Evolutionary conservation across 202 grass and related monocot species (phyloP), one percentile per base, ranked within the genome.

Genomic region (Elaeis oleifera): DNA sequence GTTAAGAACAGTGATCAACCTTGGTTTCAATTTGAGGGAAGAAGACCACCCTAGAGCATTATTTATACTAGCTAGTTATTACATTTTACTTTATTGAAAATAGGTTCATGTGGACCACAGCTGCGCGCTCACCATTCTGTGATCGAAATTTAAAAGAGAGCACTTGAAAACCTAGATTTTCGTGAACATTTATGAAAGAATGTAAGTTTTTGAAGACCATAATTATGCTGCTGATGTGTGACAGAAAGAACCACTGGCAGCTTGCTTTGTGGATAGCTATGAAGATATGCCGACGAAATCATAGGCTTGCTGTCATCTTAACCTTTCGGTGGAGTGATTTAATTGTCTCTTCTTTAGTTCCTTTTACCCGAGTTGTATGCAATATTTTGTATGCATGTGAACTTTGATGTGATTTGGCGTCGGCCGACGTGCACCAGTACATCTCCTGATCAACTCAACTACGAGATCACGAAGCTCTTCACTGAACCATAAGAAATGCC

Each of bases 151-250:
- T 64, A 55, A 54, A 25, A 57, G 21, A 78, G 51, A 23, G 14
- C 6, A 66, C 78, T 29, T 64, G 78, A 81, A 65, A 49, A 18
- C n/a, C 78, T 75, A 75, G 71, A 81, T 71, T 71, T 72, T 81
- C 78, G 68, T 81, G 78, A 75, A 62, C 19, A 48, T 20, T 70
- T 23, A 20, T 60, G 21, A 58, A 76, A 76, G 36, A 69, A 14
- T 29, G 53, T 58, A 69, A 60, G 58, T 76, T 21, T 50, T 36
- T 55, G 74, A 63, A 69, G n/a, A 69, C 25, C 27, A 76, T 26
- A 67, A 54, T 44, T 13, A 44, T 44, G 2, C 36, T 14, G 36
- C 36, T 44, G 36, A 11, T 13, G 11, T 44, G 13, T 55, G 2
- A 69, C 17, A 16, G 15, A 76, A 23, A 28, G 67, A 59, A 32